Evolutionary conservation across 2,329 filamentous ascomycete species (phyloP).

Genomic region (Pyricularia grisea): DNA sequence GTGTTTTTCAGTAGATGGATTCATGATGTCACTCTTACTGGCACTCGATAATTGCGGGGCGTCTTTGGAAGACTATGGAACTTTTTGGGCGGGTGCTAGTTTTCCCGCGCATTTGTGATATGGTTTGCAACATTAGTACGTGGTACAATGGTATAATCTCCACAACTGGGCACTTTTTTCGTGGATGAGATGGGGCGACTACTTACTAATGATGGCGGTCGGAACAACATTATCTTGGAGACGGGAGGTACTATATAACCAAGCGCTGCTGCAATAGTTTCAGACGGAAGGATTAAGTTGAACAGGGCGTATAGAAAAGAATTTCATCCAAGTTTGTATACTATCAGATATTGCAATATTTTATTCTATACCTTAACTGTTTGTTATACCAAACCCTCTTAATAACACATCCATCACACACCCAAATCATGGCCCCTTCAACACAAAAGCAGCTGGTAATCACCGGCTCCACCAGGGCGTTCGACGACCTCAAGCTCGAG

Average conservation of each 20-base stretch:
- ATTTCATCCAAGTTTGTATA: background rate
- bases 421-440: background rate
- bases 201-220: background rate
- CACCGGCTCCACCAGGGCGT: constrained; percentile 38
- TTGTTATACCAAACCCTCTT: background rate
- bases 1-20: background rate
- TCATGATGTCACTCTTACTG: background rate
- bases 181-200: background rate
- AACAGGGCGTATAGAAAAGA: background rate
- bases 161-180: background rate
- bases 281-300: background rate
- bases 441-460: constrained; percentile 51
- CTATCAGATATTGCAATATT: background rate
- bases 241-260: background rate
- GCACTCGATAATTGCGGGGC: background rate
- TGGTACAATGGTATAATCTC: background rate
- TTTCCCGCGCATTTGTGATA: background rate
- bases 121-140: background rate
- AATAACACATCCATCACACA: background rate
- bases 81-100: background rate
- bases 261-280: background rate
- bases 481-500: constrained; percentile 49
- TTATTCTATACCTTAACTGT: background rate
- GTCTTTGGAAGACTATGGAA: background rate
- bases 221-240: background rate